Evolutionary conservation across 345 rosid genomes (phyloP).

Genomic region (Gossypium mustelinum): DNA sequence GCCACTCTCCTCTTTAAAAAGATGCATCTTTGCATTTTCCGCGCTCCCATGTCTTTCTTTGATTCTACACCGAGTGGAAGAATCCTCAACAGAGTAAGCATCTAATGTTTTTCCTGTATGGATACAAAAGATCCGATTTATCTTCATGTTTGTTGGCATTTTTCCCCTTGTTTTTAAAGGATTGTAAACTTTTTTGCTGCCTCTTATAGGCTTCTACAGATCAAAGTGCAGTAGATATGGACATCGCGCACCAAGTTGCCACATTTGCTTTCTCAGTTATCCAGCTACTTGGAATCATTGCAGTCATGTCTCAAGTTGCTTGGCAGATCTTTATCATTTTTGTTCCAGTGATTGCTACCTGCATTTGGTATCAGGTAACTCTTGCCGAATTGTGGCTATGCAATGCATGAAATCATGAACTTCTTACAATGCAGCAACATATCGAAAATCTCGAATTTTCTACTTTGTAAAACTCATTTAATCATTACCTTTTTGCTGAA

Average conservation of each 20-base stretch:
- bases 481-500: neutral
- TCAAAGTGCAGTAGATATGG: constrained; percentile 60
- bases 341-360: constrained; percentile 57
- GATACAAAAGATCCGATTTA: neutral
- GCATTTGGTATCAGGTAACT: constrained; percentile 78
- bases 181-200: neutral
- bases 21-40: constrained; percentile 64
- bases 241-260: constrained; percentile 43
- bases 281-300: constrained; percentile 62
- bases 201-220: constrained; percentile 69
- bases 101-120: neutral
- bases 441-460: neutral
- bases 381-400: neutral
- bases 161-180: neutral
- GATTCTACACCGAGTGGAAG: constrained; percentile 86
- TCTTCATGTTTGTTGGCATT: neutral
- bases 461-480: too few species aligned
- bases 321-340: constrained; percentile 76
- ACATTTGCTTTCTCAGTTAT: constrained; percentile 44
- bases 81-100: constrained; percentile 58
- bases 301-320: constrained; percentile 74
- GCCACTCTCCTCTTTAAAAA: constrained; percentile 64
- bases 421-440: neutral
- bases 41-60: constrained; percentile 76
- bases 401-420: neutral